Conservation (phyloP, 2,329 filamentous ascomycete genomes). For the Harringtonia lauricola region DNA sequence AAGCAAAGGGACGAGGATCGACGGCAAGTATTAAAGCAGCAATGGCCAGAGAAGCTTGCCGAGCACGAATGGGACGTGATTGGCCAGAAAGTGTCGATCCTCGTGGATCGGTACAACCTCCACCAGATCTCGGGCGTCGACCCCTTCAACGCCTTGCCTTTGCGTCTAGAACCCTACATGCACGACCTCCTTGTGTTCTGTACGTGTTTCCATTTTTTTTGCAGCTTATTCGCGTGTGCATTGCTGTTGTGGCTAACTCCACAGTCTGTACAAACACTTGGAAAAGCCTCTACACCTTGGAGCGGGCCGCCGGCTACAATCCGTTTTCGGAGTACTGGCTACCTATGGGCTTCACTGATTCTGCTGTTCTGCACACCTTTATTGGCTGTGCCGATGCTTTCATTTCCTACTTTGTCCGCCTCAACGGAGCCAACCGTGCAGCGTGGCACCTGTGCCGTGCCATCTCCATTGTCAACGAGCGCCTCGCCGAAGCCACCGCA, state of each 20-base stretch:
- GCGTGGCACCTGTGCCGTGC: conserved; percentile 2
- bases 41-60: too few species aligned
- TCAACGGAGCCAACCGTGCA: not conserved
- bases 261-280: too few species aligned
- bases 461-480: conserved; percentile 4
- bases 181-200: conserved; percentile 4
- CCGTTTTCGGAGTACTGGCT: conserved; percentile 4
- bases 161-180: conserved; percentile 5
- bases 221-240: not conserved
- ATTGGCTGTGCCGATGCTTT: conserved; percentile 4
- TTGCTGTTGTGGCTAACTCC: too few species aligned
- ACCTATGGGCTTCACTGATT: conserved; percentile 2
- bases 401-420: not conserved
- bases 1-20: not conserved
- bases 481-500: not conserved
- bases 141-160: conserved; percentile 1
- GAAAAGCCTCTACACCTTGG: conserved; percentile 4
- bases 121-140: conserved; percentile 5
- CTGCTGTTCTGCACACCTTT: conserved; percentile 5
- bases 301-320: conserved; percentile 3
- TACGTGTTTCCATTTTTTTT: not conserved
- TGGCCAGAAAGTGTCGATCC: not conserved
- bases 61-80: too few species aligned
- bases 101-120: conserved; percentile 2
- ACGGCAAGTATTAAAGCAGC: too few species aligned